A percentile compares a stretch with the other conserved stretches of the same genome.
phyloP scores from a whole-genome alignment of 192 early-diverging fungal genomes.

The Coemansia sp. region DNA sequence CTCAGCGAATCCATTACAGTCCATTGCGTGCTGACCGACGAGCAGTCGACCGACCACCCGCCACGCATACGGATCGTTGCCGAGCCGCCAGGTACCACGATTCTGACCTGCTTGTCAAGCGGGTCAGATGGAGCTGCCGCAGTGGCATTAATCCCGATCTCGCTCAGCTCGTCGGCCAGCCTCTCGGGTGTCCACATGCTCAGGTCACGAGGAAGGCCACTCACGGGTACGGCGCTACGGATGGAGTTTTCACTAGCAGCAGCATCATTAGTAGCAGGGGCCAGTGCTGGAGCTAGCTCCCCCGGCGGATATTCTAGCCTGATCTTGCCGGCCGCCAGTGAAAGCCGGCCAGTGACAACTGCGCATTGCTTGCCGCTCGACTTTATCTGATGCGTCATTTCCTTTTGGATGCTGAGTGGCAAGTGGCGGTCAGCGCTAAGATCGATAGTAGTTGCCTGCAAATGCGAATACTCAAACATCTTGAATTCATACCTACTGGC shows the following conservation, averaged over 20 bases:
- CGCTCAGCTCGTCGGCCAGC: conserved; percentile 41
- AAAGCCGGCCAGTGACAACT: conserved; percentile 27
- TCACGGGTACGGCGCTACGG: not conserved
- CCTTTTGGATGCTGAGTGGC: conserved; percentile 43
- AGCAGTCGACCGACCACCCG: conserved; percentile 47
- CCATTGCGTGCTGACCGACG: conserved; percentile 40
- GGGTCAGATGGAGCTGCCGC: not conserved
- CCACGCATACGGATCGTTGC: conserved; percentile 37
- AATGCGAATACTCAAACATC: conserved; percentile 36
- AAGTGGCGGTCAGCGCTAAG: conserved; percentile 48
- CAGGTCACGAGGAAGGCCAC: not conserved
- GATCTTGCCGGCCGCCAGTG: conserved; percentile 43
- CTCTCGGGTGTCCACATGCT: conserved; percentile 35
- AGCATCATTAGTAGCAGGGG: not conserved
- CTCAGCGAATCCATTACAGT: conserved; percentile 40
- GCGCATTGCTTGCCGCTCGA: conserved; percentile 41
- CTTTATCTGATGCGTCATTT: conserved; percentile 37
- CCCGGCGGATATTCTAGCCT: conserved; percentile 18
- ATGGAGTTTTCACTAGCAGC: not conserved
- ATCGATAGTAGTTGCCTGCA: conserved; percentile 43
- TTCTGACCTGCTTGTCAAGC: conserved; percentile 6
- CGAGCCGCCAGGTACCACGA: conserved; percentile 39
- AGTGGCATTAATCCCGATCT: conserved; percentile 33
- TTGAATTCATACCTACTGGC: conserved; percentile 24
- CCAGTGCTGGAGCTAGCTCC: not conserved